Evolutionary conservation across 805 yeast genomes (phyloP).

Genomic region (Starmera quercuum): DNA sequence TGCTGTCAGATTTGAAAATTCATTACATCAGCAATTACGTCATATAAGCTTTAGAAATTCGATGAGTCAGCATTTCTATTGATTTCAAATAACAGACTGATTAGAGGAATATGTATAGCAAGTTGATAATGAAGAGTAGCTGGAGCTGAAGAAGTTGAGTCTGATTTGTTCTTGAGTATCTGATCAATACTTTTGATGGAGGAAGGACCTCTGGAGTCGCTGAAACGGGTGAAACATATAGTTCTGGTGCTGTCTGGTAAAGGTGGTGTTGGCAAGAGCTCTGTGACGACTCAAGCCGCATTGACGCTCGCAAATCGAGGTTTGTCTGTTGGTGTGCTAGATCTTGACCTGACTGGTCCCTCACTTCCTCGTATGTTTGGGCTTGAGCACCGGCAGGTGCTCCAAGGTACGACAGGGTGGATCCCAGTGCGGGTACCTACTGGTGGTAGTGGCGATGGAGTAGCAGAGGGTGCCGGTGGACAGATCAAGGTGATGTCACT

Average conservation of each 20-base stretch:
- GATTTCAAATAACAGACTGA: neutral
- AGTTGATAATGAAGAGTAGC: slow-evolving; percentile 17
- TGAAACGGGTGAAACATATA: slow-evolving; percentile 61
- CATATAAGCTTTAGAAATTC: neutral
- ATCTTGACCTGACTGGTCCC: slow-evolving; percentile 94
- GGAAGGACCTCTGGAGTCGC: too few relatives aligned
- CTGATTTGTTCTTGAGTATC: too few relatives aligned
- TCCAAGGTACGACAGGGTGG: slow-evolving; percentile 84
- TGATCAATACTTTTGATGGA: too few relatives aligned
- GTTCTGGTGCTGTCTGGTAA: slow-evolving; percentile 83
- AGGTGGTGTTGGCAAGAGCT: slow-evolving; percentile 97
- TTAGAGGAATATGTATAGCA: neutral
- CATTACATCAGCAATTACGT: too few relatives aligned
- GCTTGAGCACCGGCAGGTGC: slow-evolving; percentile 69
- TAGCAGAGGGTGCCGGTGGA: slow-evolving; percentile 25
- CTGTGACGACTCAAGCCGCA: slow-evolving; percentile 91
- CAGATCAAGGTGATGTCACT: slow-evolving; percentile 71
- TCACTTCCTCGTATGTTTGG: slow-evolving; percentile 96
- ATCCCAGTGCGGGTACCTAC: slow-evolving; percentile 58
- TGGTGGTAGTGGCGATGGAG: too few relatives aligned
- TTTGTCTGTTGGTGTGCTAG: slow-evolving; percentile 84
- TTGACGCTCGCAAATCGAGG: slow-evolving; percentile 68
- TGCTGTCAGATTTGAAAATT: too few relatives aligned
- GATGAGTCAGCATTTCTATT: neutral
- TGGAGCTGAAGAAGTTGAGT: too few relatives aligned